Evolutionary conservation across 2,329 filamentous ascomycete species (phyloP).

Genomic region (Fusarium nurragi): DNA sequence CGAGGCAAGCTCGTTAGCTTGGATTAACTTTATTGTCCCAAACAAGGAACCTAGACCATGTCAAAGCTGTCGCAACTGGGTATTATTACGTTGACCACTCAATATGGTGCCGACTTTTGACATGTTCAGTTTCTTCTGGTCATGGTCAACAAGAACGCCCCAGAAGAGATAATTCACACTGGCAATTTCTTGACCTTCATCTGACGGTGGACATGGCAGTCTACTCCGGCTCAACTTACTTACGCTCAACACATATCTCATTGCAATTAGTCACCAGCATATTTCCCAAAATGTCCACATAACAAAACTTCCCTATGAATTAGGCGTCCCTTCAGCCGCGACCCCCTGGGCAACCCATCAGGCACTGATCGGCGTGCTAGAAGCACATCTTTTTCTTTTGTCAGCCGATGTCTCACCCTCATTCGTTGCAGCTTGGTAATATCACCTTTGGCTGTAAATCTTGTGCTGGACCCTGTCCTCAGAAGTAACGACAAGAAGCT

Average conservation of each 20-base stretch:
- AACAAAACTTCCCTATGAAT: not conserved
- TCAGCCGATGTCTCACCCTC: conserved; percentile 25
- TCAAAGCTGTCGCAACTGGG: conserved; percentile 1
- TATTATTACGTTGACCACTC: not conserved
- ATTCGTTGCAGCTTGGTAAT: conserved; percentile 28
- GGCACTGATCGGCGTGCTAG: conserved; percentile 32
- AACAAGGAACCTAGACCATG: conserved; percentile 2
- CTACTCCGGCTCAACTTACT: conserved; percentile 8
- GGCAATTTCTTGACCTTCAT: not conserved
- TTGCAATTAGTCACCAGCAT: not conserved
- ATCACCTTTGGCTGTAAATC: conserved; percentile 17
- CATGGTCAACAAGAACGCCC: not conserved
- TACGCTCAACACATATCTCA: conserved; percentile 21
- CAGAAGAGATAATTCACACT: not conserved
- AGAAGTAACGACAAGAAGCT: conserved; percentile 14
- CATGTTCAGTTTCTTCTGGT: not conserved
- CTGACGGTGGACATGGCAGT: not conserved
- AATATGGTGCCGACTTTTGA: not conserved
- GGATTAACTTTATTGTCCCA: conserved; percentile 1
- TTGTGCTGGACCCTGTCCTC: conserved; percentile 7
- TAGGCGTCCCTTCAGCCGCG: conserved; percentile 6
- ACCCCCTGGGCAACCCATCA: not conserved
- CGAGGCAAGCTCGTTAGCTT: conserved; percentile 1
- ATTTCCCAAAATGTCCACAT: conserved; percentile 1
- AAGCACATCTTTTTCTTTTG: conserved; percentile 20